Conservation (phyloP, 2,329 filamentous ascomycete species). For the Cladosporium sp. region DNA sequence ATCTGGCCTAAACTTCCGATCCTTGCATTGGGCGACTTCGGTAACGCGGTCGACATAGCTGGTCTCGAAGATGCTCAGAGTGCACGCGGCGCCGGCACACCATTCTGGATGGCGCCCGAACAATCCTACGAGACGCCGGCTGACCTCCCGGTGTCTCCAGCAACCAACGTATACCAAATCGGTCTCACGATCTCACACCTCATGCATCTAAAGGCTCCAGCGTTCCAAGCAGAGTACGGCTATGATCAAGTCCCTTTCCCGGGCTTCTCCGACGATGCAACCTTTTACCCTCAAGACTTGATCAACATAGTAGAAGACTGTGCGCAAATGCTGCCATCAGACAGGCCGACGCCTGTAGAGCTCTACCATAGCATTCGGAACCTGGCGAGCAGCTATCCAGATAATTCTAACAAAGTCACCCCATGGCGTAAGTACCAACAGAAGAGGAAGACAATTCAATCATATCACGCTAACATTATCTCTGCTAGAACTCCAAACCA, state of each 20-base stretch:
- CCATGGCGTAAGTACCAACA: neutral
- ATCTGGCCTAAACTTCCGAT: constrained; percentile 4
- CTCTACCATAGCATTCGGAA: neutral
- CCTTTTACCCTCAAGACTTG: neutral
- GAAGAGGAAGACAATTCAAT: neutral
- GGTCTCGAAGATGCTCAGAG: too few species aligned
- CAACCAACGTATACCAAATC: constrained; percentile 7
- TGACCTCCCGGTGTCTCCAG: neutral
- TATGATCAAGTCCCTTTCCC: neutral
- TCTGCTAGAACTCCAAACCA: neutral
- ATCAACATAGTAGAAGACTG: neutral
- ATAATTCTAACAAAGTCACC: neutral
- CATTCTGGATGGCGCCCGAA: neutral
- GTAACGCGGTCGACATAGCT: neutral
- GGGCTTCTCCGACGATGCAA: neutral
- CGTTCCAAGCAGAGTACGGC: neutral
- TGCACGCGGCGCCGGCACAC: neutral
- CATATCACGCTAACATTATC: neutral
- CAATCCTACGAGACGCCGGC: neutral
- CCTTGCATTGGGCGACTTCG: neutral
- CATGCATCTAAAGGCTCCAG: neutral
- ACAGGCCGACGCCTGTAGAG: neutral
- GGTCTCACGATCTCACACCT: neutral
- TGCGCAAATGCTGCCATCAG: neutral
- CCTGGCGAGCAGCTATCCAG: neutral